Conservation (phyloP, 139 green algal genomes). For the Chloropicon primus region DNA sequence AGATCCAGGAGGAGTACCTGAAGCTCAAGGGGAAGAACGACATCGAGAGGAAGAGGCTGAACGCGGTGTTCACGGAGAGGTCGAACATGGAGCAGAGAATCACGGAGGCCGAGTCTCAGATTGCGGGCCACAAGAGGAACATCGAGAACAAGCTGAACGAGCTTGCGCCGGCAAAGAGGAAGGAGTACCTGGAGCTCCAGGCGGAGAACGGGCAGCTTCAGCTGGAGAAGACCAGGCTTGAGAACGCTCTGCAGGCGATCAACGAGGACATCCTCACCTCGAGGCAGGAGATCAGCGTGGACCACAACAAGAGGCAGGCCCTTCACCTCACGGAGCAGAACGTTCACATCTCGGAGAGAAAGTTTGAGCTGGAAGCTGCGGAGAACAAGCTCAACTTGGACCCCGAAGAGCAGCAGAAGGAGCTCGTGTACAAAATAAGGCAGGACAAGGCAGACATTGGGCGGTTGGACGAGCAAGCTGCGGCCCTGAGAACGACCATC, state of each 20-base stretch:
- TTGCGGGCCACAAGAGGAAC: constrained; percentile 22
- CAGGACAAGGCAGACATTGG: constrained; percentile 49
- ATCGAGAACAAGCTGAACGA: constrained; percentile 35
- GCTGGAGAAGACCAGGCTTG: constrained; percentile 19
- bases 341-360: constrained; percentile 31
- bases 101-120: constrained; percentile 33
- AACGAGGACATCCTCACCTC: not conserved
- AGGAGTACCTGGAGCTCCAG: constrained; percentile 30
- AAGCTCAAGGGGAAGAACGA: not conserved
- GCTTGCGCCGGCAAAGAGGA: constrained; percentile 31
- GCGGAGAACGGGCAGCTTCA: constrained; percentile 19
- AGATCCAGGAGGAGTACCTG: constrained; percentile 19
- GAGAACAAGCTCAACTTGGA: constrained; percentile 30
- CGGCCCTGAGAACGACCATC: constrained; percentile 1
- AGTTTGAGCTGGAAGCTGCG: constrained; percentile 43
- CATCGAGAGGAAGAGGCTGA: constrained; percentile 19
- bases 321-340: constrained; percentile 46
- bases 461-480: constrained; percentile 10
- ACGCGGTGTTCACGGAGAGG: constrained; percentile 46
- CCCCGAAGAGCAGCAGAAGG: constrained; percentile 45
- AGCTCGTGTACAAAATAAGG: constrained; percentile 49
- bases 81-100: constrained; percentile 20
- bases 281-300: constrained; percentile 41
- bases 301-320: constrained; percentile 48
- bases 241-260: constrained; percentile 29